Evolutionary conservation across 768 basidiomycete species (phyloP).

Genomic region (Boletus reticuloceps): DNA sequence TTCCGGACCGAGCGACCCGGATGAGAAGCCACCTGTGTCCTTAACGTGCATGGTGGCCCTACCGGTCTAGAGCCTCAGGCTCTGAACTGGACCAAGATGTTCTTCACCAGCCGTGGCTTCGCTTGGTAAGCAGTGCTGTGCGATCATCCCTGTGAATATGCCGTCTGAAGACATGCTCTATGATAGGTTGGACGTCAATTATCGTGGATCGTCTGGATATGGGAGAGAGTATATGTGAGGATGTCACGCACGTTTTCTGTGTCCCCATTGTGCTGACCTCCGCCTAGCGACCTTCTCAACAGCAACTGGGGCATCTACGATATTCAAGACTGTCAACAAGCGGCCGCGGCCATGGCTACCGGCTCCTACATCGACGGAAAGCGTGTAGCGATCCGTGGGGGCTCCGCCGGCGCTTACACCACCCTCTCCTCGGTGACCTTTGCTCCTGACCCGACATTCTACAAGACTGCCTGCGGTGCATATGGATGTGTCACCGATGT

Average conservation of each 20-base stretch:
- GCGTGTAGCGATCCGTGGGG: constrained; percentile 65
- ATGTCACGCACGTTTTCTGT: neutral
- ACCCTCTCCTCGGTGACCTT: constrained; percentile 46
- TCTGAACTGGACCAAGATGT: constrained; percentile 54
- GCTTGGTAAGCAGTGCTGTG: constrained; percentile 48
- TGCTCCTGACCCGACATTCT: constrained; percentile 48
- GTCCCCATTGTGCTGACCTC: constrained; percentile 1
- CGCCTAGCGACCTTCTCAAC: constrained; percentile 45
- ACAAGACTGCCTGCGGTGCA: constrained; percentile 56
- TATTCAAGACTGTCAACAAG: constrained; percentile 52
- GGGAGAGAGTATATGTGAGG: constrained; percentile 60
- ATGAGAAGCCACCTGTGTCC: constrained; percentile 66
- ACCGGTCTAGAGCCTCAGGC: constrained; percentile 46
- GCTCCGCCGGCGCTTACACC: constrained; percentile 72
- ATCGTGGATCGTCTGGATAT: constrained; percentile 71
- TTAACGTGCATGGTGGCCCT: constrained; percentile 70
- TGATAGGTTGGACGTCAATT: constrained; percentile 71
- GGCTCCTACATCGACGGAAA: constrained; percentile 53
- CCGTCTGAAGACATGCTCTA: constrained; percentile 4
- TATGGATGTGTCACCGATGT: constrained; percentile 69
- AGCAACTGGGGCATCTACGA: constrained; percentile 74
- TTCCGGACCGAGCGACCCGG: constrained; percentile 33
- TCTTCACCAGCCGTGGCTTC: constrained; percentile 66
- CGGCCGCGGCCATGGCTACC: constrained; percentile 29
- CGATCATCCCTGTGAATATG: neutral